phyloP scores from a whole-genome alignment of 2,329 filamentous ascomycete species.

The Paraphaeosphaeria sporulosa region DNA sequence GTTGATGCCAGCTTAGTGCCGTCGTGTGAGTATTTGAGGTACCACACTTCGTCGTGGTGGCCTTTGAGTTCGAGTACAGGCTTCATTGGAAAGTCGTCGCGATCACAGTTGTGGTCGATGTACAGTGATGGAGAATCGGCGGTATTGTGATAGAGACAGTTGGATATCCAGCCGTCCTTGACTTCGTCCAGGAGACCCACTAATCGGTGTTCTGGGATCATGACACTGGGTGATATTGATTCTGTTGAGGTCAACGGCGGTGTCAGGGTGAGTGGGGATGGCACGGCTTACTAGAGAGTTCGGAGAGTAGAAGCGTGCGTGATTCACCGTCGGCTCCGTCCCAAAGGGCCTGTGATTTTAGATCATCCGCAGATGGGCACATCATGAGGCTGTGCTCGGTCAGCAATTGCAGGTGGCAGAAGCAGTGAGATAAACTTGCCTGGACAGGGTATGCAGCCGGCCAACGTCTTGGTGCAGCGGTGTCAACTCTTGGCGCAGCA shows the following conservation, averaged over 20 bases:
- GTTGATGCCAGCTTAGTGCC: slow-evolving; percentile 83
- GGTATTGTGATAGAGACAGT: slow-evolving; percentile 89
- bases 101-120: slow-evolving; percentile 84
- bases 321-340: slow-evolving; percentile 81
- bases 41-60: slow-evolving; percentile 88
- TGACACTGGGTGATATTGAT: slow-evolving; percentile 93
- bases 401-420: slow-evolving; percentile 22
- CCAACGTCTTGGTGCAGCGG: slow-evolving; percentile 81
- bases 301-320: slow-evolving; percentile 75
- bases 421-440: slow-evolving; percentile 52
- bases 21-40: slow-evolving; percentile 87
- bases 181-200: slow-evolving; percentile 82
- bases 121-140: slow-evolving; percentile 82
- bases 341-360: slow-evolving; percentile 81
- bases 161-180: slow-evolving; percentile 81
- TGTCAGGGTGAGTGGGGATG: neutral
- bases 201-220: slow-evolving; percentile 92
- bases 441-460: slow-evolving; percentile 82
- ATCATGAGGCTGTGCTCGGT: slow-evolving; percentile 74
- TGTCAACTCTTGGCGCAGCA: slow-evolving; percentile 87
- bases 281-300: slow-evolving; percentile 75
- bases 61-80: slow-evolving; percentile 74
- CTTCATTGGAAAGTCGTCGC: slow-evolving; percentile 78
- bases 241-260: slow-evolving; percentile 56
- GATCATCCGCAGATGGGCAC: slow-evolving; percentile 79